Evolutionary conservation across 2,329 filamentous ascomycete species (phyloP), one percentile per base, ranked within the genome.

Genomic region (Claviceps sorghi): DNA sequence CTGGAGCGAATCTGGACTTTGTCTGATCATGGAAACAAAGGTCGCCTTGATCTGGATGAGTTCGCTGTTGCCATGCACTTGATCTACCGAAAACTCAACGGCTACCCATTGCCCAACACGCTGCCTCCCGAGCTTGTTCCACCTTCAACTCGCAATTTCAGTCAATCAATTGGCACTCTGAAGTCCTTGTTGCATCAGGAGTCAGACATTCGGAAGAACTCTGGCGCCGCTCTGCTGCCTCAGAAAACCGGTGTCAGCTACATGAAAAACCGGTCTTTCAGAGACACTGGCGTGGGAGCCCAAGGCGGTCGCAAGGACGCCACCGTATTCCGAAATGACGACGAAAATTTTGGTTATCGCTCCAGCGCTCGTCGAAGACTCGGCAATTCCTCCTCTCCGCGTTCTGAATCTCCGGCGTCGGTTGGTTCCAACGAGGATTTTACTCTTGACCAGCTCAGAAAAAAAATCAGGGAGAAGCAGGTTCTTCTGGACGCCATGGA

Each of bases 31-130:
- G 85, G 90, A 57, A 96, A 98, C 68, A 93, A 93, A 66, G 93
- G 93, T 19, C 85, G 90, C 52, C 77, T 98, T 32, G 90, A 98
- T 61, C 80, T 97, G 62, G 93, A 98, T 65, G 93, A 98, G 64
- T 98, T 98, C 64, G 90, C 93, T 9, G 91, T 98, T 50, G 89
- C 90, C 10, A 98, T 98, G 93, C 93, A 98, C 76, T 73, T 98
- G 69, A 98, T 98, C 61, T 98, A 98, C 71, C 80, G 93, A 61
- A 95, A 94, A 65, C 77, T 98, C 51, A 97, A 98, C 62, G 91
- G 91, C 38, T 97, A 97, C 63, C 90, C 91, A 1, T 77, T 97
- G 34, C 93, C 93, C 17, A 86, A 83, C 61, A 83, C 84, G 45
- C 76, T 98, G 11, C 93, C 93, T 9, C 82, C 93, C 0, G 93